A percentile compares a stretch with the other conserved stretches of the same genome.
phyloP scores from a whole-genome alignment of 2,329 filamentous ascomycete species.

The Fusarium papillatum region DNA sequence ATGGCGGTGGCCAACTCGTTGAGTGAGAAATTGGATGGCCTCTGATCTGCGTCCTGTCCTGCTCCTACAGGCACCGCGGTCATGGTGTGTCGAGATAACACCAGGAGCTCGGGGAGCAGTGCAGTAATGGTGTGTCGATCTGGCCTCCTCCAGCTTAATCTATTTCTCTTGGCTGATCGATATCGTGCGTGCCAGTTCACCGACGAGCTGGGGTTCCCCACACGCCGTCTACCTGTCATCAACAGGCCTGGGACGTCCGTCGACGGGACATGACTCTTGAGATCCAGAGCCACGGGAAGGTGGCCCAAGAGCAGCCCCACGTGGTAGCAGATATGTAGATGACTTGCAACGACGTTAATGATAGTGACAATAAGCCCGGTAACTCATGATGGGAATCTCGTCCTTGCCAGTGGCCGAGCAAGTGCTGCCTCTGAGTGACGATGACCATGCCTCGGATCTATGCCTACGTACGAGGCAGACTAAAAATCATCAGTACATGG shows the following conservation, averaged over 20 bases:
- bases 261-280: neutral
- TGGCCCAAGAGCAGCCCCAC: neutral
- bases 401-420: neutral
- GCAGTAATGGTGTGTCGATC: neutral
- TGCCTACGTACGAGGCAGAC: neutral
- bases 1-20: constrained; percentile 11
- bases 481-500: constrained; percentile 6
- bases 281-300: neutral
- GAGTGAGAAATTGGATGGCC: constrained; percentile 2
- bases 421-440: neutral
- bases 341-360: neutral
- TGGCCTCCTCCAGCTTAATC: neutral
- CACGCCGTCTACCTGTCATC: neutral
- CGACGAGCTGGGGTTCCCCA: constrained; percentile 9
- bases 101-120: neutral
- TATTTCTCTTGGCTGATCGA: constrained; percentile 1
- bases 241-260: neutral
- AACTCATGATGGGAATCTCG: neutral
- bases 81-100: constrained; percentile 13
- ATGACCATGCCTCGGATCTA: neutral
- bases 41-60: constrained; percentile 17
- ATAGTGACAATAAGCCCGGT: neutral
- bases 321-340: neutral
- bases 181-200: neutral
- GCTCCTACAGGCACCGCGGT: neutral